A percentile compares a stretch with the other conserved stretches of the same genome.
Evolutionary conservation across 495 filamentous ascomycete genomes (phyloP).

Genomic region (Penicillium alfredii): DNA sequence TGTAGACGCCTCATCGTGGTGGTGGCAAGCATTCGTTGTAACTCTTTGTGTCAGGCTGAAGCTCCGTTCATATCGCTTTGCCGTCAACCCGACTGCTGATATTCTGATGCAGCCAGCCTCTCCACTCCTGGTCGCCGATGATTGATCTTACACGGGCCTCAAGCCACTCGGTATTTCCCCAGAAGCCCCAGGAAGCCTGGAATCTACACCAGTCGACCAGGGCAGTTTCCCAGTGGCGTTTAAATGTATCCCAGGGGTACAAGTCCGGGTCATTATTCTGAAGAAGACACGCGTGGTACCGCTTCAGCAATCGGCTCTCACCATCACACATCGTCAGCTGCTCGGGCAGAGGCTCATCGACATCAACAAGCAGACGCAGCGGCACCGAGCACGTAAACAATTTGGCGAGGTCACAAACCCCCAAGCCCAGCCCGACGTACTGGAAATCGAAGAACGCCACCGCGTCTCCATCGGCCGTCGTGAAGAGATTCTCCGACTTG

Average conservation of each 20-base stretch:
- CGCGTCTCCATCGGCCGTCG: constrained; percentile 17
- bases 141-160: constrained; percentile 35
- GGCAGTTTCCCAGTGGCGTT: constrained; percentile 35
- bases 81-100: constrained; percentile 13
- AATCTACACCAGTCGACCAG: constrained; percentile 40
- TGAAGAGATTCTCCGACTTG: constrained; percentile 42
- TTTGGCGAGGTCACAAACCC: constrained; percentile 38
- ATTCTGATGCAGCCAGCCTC: constrained; percentile 23
- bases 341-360: constrained; percentile 19
- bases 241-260: constrained; percentile 28
- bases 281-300: constrained; percentile 20
- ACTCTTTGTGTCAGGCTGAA: constrained; percentile 28
- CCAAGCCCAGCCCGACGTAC: constrained; percentile 34
- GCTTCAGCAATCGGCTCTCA: constrained; percentile 24
- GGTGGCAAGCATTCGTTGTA: neutral
- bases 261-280: constrained; percentile 3
- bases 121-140: constrained; percentile 24
- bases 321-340: constrained; percentile 24
- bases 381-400: constrained; percentile 38
- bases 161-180: constrained; percentile 40
- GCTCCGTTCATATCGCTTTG: constrained; percentile 53
- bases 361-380: constrained; percentile 24
- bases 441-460: constrained; percentile 41
- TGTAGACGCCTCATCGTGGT: no score
- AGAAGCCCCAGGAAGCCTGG: constrained; percentile 40